Evolutionary conservation across 495 filamentous ascomycete genomes (phyloP).

Genomic region (Penicillium ochrochloron): DNA sequence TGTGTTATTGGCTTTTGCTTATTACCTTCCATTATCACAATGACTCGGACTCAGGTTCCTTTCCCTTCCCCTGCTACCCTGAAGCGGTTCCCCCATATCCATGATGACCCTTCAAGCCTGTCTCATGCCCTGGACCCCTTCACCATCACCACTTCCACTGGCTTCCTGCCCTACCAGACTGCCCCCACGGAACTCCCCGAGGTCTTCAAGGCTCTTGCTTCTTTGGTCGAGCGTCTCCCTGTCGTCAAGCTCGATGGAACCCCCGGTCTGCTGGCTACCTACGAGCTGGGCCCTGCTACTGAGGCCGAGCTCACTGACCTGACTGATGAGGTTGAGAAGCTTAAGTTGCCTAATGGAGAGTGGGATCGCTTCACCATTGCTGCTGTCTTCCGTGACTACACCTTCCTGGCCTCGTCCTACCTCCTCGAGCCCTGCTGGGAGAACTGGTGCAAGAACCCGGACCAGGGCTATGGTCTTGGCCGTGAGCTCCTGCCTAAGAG

Average conservation of each 20-base stretch:
- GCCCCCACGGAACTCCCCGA: conserved; percentile 54
- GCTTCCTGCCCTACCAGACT: conserved; percentile 62
- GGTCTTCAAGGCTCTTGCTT: conserved; percentile 71
- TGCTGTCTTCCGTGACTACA: conserved; percentile 87
- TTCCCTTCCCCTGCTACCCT: conserved; percentile 46
- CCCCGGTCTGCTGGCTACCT: conserved; percentile 76
- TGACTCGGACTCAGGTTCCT: conserved; percentile 39
- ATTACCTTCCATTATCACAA: conserved; percentile 23
- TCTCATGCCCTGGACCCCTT: conserved; percentile 67
- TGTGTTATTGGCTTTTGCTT: neutral
- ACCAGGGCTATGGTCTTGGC: conserved; percentile 74
- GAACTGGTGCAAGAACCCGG: conserved; percentile 62
- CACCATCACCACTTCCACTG: conserved; percentile 82
- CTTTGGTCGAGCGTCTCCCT: conserved; percentile 74
- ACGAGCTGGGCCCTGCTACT: conserved; percentile 71
- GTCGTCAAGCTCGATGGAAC: conserved; percentile 68
- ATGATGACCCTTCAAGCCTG: conserved; percentile 61
- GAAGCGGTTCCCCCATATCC: conserved; percentile 59
- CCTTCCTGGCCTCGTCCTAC: conserved; percentile 85
- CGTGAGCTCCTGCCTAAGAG: conserved; percentile 68
- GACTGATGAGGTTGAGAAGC: conserved; percentile 69
- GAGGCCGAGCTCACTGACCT: conserved; percentile 72
- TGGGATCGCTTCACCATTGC: conserved; percentile 75
- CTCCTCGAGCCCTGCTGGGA: conserved; percentile 93
- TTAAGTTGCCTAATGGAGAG: conserved; percentile 50